Percentiles rank a stretch among this genome's conserved stretches.
phyloP scores from a whole-genome alignment of 2,329 filamentous ascomycete genomes.

The Arthroderma uncinatum region DNA sequence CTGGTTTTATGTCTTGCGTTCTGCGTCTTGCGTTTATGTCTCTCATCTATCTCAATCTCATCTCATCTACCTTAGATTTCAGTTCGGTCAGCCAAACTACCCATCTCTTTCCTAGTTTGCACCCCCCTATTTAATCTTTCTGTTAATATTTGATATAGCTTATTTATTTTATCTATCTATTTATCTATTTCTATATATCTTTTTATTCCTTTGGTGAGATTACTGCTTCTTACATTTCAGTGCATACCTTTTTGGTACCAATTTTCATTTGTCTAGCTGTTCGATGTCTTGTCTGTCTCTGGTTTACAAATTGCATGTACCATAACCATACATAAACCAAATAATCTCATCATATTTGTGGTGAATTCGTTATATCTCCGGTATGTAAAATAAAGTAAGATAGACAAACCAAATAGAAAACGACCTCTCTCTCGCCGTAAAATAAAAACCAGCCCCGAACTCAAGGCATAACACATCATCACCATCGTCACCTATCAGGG shows the following conservation, averaged over 20 bases:
- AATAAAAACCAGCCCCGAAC: neutral
- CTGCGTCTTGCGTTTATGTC: conserved; percentile 3
- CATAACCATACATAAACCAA: conserved; percentile 1
- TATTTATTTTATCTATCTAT: neutral
- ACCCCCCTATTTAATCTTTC: conserved; percentile 1
- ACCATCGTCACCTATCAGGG: neutral
- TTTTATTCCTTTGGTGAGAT: neutral
- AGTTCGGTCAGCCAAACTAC: neutral
- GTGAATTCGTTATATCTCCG: neutral
- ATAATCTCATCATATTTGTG: conserved; percentile 7
- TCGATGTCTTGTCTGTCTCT: neutral
- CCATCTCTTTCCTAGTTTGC: neutral
- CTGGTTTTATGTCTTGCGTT: neutral
- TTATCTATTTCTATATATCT: conserved; percentile 4
- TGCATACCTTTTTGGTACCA: neutral
- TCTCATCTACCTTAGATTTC: conserved; percentile 6
- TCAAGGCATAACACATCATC: neutral
- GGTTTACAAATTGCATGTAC: conserved; percentile 6
- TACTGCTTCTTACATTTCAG: neutral
- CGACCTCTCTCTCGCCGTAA: neutral
- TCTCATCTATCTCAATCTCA: conserved; percentile 5
- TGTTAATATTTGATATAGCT: neutral
- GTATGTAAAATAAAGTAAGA: neutral
- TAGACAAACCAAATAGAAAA: neutral
- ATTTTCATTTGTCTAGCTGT: neutral